Evolutionary conservation across 495 filamentous ascomycete genomes (phyloP).

Genomic region (Lasiosphaeria hispida): DNA sequence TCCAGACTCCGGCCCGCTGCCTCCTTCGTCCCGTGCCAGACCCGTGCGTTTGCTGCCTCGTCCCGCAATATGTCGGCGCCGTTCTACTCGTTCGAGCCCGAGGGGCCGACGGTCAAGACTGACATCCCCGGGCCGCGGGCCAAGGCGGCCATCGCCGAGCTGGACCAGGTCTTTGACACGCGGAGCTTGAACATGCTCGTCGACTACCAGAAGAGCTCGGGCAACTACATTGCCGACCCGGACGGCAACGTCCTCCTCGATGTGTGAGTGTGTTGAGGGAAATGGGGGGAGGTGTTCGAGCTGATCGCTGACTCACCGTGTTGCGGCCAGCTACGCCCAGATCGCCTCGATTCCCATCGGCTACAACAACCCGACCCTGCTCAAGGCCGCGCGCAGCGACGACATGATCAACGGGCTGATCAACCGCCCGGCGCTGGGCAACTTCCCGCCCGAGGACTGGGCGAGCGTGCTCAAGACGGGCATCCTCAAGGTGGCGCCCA

Average conservation of each 20-base stretch:
- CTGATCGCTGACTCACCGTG: slow-evolving; percentile 18
- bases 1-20: background rate
- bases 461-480: slow-evolving; percentile 80
- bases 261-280: slow-evolving; percentile 63
- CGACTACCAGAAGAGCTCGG: slow-evolving; percentile 71
- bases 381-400: slow-evolving; percentile 64
- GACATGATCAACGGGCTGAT: slow-evolving; percentile 83
- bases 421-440: slow-evolving; percentile 93
- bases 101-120: slow-evolving; percentile 68
- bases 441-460: slow-evolving; percentile 94
- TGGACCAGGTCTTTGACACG: slow-evolving; percentile 89
- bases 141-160: slow-evolving; percentile 55
- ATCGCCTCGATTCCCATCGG: slow-evolving; percentile 97
- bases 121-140: slow-evolving; percentile 82
- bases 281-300: background rate
- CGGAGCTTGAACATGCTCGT: slow-evolving; percentile 90
- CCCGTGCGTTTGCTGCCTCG: slow-evolving; percentile 31
- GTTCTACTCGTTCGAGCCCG: slow-evolving; percentile 70
- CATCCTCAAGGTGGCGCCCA: slow-evolving; percentile 83
- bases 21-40: background rate
- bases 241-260: slow-evolving; percentile 82
- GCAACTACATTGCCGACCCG: slow-evolving; percentile 80
- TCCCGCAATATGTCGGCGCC: slow-evolving; percentile 46
- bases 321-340: slow-evolving; percentile 72
- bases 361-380: slow-evolving; percentile 88